Base-by-base conservation (phyloP, 1,284 basidiomycete species). In the Sanghuangporus sanghuang region DNA sequence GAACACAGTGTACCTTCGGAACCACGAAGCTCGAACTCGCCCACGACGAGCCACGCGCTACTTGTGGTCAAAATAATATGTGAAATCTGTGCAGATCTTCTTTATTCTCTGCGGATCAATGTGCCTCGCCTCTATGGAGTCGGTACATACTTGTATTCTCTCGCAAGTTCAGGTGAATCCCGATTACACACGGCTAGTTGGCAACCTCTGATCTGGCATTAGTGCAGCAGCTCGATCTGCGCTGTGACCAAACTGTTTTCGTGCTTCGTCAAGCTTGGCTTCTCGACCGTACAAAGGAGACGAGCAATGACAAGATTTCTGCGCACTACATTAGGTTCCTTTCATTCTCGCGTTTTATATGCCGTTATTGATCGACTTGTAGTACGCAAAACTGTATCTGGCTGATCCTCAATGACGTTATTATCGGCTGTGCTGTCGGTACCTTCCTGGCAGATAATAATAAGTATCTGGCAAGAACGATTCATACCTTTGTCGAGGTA, bases 311-410 rank as follows among this genome's bases (percentile, higher is more conserved):
- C 12, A 57, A 55, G 9, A 66, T 66, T 9, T 62, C 73, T 9
- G 70, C 72, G n/a, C 64, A 74, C 66, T 74, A 73, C 68, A 69
- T 88, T 67, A 62, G 79, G 69, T 40, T 14, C 40, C 66, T 21
- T 44, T 40, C 23, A 16, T 50, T 18, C n/a, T 42, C 21, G 53
- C 6, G 57, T 56, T 65, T 61, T 18, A 40, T 50, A 54, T 68
- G 53, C 35, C 46, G 3, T 53, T 50, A 27, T 39, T 57, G 16
- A 53, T 27, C 2, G 32, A 6, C 12, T 38, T 6, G 18, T 62
- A 96, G 93, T 58, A 93, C 96, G 70, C 96, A 93, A 79, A 97
- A 96, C 70, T 88, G 85, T 32, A 79, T 96, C 1, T 98, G 96
- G 96, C 79, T 97, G 1, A 84, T 96, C 18, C 74, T 94, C 65